These are phyloP conservation scores for Magnusiomyces suaveolens DNA, from an alignment of 1,139 yeast species.

Conservation along the genomic window DNA sequence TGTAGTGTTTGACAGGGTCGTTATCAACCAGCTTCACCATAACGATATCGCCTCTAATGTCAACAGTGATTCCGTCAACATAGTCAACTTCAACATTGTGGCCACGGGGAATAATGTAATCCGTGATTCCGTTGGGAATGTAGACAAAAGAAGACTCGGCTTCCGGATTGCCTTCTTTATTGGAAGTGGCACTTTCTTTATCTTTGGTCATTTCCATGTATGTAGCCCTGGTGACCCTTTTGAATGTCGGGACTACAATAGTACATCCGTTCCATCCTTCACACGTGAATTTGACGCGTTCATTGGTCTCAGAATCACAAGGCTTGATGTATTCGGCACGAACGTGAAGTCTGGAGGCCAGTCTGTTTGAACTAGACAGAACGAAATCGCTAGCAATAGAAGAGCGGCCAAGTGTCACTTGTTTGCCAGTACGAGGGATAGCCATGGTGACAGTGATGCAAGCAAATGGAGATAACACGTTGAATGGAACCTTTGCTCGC, in stretches of 20 bases:
- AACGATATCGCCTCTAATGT: constrained; percentile 48
- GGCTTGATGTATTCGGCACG: constrained; percentile 28
- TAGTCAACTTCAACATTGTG: constrained; percentile 50
- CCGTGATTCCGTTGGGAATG: constrained; percentile 31
- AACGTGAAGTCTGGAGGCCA: constrained; percentile 62
- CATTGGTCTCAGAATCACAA: not conserved
- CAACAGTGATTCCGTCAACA: constrained; percentile 48
- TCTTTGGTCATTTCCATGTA: constrained; percentile 19
- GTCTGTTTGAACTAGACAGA: constrained; percentile 45
- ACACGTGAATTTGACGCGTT: constrained; percentile 40
- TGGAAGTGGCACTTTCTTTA: constrained; percentile 15
- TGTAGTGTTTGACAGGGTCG: constrained; percentile 21
- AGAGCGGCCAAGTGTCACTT: constrained; percentile 51
- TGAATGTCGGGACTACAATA: constrained; percentile 44
- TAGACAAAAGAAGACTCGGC: constrained; percentile 17
- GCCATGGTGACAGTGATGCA: constrained; percentile 25
- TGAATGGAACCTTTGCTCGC: constrained; percentile 17
- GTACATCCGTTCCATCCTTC: constrained; percentile 64
- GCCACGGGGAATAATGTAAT: constrained; percentile 31
- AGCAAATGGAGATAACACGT: constrained; percentile 27
- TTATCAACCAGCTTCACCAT: constrained; percentile 43
- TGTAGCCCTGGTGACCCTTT: constrained; percentile 13
- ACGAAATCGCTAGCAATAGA: constrained; percentile 52
- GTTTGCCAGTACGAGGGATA: constrained; percentile 28
- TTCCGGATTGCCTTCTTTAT: constrained; percentile 4